Conservation (phyloP, 148 eudicot species). For the Camellia granthamiana region DNA sequence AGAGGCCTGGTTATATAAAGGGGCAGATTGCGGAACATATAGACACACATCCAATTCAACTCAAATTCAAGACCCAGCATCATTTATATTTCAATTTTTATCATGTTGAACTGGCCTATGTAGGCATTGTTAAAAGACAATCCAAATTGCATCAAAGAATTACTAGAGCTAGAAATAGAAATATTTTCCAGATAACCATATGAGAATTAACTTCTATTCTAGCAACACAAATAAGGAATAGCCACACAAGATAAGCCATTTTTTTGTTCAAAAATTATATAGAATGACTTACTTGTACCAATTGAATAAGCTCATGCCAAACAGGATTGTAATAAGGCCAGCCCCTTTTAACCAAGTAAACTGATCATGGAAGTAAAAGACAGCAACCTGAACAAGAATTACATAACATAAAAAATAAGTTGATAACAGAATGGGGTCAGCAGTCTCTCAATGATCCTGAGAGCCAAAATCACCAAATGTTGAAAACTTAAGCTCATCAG, state of each 20-base stretch:
- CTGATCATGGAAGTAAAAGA: slow-evolving; percentile 91
- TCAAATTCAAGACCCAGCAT: no score
- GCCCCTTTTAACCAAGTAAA: slow-evolving; percentile 91
- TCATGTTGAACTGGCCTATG: background rate
- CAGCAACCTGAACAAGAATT: slow-evolving; percentile 77
- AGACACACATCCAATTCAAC: no score
- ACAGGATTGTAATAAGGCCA: slow-evolving; percentile 71
- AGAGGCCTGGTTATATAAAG: no score
- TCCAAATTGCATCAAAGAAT: background rate
- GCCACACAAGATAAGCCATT: background rate
- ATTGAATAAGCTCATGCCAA: slow-evolving; percentile 95
- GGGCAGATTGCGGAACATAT: no score
- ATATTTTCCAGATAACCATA: background rate
- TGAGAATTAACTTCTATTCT: background rate
- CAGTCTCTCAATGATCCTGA: background rate
- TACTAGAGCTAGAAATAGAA: background rate
- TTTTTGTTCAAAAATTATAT: background rate
- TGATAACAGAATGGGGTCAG: background rate
- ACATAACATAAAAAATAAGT: background rate
- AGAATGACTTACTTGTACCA: slow-evolving; percentile 88
- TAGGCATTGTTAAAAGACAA: background rate
- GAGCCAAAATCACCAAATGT: background rate
- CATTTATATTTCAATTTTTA: no score
- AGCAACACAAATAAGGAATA: slow-evolving; percentile 2
- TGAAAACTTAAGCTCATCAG: background rate